Evolutionary conservation across 78 protist species (phyloP), one percentile per base, ranked within the genome.

Genomic region (Polysphondylium violaceum): DNA sequence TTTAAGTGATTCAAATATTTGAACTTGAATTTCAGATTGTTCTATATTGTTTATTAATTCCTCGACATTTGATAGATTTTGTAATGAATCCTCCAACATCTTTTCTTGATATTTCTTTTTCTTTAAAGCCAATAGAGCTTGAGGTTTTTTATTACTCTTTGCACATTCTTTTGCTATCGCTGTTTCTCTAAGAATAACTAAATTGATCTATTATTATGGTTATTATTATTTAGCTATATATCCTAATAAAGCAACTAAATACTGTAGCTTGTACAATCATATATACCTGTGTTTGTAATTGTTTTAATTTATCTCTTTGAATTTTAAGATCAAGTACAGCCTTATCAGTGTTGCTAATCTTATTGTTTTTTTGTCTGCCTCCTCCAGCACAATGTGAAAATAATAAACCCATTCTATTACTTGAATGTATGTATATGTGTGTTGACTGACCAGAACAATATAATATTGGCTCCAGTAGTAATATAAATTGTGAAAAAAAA

Each of bases 21-120:
- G 63, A 33, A 44, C 58, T 55, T 96, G 91, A 16, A 93, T 31
- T 16, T 56, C 58, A 12, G 96, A 93, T 23, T 89, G 92, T 50
- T 96, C 98, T n/a, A 96, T 64, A 43, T 36, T 50, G 36, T 88
- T 31, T 40, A 93, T 81, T 93, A 93, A 73, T 43, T 96, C 95
- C 29, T 94, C 88, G 23, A 96, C 36, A 47, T 88, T 96, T 17
- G 6, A 17, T 7, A 89, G 61, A 50, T 88, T 93, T 25, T 50
- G 41, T n/a, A 92, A 85, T 29, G 93, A 69, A 5, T 78, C 81
- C 6, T 63, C 93, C 16, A 96, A 21, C 21, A 93, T 23, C 17
- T 56, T 36, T 86, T 92, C 93, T 21, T 93, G 96, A 67, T 76
- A 85, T 50, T 93, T 92, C 35, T 81, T 90, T 85, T 93, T 92